phyloP scores from a whole-genome alignment of 495 filamentous ascomycete genomes.

The Hypoxylon intermedium region DNA sequence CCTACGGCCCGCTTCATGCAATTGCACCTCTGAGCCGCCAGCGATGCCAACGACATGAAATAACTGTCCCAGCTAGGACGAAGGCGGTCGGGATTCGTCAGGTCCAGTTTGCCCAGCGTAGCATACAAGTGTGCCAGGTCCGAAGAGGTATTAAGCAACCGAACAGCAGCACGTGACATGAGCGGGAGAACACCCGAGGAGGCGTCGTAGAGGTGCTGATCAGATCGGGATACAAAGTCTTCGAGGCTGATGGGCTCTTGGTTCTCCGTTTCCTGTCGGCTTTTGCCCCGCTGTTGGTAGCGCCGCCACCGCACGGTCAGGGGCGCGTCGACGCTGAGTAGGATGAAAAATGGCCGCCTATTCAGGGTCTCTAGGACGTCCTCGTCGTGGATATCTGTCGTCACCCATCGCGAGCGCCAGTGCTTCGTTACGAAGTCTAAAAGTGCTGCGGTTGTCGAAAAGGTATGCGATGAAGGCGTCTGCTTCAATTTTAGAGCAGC shows the following conservation, averaged over 20 bases:
- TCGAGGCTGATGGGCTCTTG: constrained; percentile 65
- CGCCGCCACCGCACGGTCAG: constrained; percentile 82
- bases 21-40: constrained; percentile 90
- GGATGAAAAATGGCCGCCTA: constrained; percentile 87
- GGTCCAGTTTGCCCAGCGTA: constrained; percentile 71
- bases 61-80: constrained; percentile 97
- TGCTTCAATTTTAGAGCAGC: constrained; percentile 42
- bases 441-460: constrained; percentile 66
- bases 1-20: constrained; percentile 98
- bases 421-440: constrained; percentile 83
- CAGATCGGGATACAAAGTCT: constrained; percentile 77
- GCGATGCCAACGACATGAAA: constrained; percentile 93
- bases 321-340: constrained; percentile 91
- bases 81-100: constrained; percentile 78
- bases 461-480: constrained; percentile 48
- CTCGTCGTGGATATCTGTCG: constrained; percentile 77
- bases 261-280: constrained; percentile 58
- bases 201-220: constrained; percentile 76
- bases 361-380: constrained; percentile 71
- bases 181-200: constrained; percentile 70
- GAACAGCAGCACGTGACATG: constrained; percentile 78
- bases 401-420: constrained; percentile 85
- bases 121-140: constrained; percentile 71
- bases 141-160: constrained; percentile 82
- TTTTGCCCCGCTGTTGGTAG: constrained; percentile 49